phyloP scores from a whole-genome alignment of 2,329 filamentous ascomycete genomes.

The Aspergillus sp. region DNA sequence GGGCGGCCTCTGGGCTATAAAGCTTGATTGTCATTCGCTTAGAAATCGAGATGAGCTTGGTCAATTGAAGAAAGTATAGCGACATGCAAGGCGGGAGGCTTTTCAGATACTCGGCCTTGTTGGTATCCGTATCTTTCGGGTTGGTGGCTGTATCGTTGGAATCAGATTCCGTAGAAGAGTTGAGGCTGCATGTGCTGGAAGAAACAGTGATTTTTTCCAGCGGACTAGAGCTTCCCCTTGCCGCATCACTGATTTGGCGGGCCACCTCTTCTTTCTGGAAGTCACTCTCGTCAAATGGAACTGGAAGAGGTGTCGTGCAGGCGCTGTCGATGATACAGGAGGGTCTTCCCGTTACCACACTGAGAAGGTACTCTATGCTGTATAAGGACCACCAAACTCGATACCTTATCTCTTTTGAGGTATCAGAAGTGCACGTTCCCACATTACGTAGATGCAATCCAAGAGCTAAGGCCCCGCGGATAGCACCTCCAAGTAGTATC shows the following conservation, averaged over 20 bases:
- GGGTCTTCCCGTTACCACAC: conserved; percentile 41
- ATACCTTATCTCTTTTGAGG: conserved; percentile 40
- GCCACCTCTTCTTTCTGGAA: conserved; percentile 30
- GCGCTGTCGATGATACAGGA: conserved; percentile 38
- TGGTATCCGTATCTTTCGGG: conserved; percentile 14
- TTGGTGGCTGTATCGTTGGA: conserved; percentile 10
- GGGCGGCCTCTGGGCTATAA: conserved; percentile 33
- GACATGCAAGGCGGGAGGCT: conserved; percentile 32
- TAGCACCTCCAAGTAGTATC: conserved; percentile 37
- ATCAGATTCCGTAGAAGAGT: conserved; percentile 14
- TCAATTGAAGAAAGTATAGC: conserved; percentile 37
- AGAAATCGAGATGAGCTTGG: conserved; percentile 32
- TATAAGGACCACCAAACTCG: conserved; percentile 44
- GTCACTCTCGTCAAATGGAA: conserved; percentile 36
- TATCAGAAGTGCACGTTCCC: conserved; percentile 31
- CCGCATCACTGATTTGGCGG: conserved; percentile 22
- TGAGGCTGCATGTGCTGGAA: conserved; percentile 16
- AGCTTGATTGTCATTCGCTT: conserved; percentile 34
- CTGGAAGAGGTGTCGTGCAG: conserved; percentile 38
- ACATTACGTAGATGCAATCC: conserved; percentile 40
- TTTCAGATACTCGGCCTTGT: conserved; percentile 30
- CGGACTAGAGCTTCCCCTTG: conserved; percentile 13
- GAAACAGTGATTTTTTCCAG: conserved; percentile 16
- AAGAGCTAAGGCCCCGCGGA: conserved; percentile 36
- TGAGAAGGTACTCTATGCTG: conserved; percentile 38